Conservation (phyloP, 805 yeast species). For the Candida manassasensis region DNA sequence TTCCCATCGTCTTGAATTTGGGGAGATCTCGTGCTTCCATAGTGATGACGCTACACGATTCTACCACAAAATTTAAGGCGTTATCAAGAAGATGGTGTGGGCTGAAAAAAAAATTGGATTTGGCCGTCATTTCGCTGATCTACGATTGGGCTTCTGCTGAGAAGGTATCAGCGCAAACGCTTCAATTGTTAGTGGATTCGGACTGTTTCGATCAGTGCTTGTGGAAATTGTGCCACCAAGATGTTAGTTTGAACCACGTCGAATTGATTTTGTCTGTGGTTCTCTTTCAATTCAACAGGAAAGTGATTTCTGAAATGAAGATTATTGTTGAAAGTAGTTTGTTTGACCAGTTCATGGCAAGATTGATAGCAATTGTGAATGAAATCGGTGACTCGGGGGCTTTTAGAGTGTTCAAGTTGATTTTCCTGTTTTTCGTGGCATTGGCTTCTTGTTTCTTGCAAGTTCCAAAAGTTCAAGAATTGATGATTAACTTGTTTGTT, state of each 20-base stretch:
- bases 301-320: constrained; percentile 8
- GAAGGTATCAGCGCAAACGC: constrained; percentile 2
- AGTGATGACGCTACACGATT: background rate
- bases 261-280: constrained; percentile 25
- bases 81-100: constrained; percentile 1
- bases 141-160: background rate
- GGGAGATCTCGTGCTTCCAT: background rate
- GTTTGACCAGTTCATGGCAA: constrained; percentile 13
- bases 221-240: constrained; percentile 40
- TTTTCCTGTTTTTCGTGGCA: constrained; percentile 11
- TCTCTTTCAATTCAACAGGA: constrained; percentile 10
- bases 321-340: constrained; percentile 15
- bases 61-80: background rate
- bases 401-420: constrained; percentile 12
- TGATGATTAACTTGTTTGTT: no score
- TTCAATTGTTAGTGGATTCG: constrained; percentile 12
- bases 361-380: constrained; percentile 23
- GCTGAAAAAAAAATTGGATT: constrained; percentile 1
- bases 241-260: constrained; percentile 37
- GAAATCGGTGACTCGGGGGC: constrained; percentile 10
- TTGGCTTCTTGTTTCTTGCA: background rate
- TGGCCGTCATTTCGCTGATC: constrained; percentile 1
- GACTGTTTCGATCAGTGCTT: constrained; percentile 25
- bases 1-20: background rate
- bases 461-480: background rate